Conservation (phyloP, 345 rosid species). For the Schrenkiella parvula region DNA sequence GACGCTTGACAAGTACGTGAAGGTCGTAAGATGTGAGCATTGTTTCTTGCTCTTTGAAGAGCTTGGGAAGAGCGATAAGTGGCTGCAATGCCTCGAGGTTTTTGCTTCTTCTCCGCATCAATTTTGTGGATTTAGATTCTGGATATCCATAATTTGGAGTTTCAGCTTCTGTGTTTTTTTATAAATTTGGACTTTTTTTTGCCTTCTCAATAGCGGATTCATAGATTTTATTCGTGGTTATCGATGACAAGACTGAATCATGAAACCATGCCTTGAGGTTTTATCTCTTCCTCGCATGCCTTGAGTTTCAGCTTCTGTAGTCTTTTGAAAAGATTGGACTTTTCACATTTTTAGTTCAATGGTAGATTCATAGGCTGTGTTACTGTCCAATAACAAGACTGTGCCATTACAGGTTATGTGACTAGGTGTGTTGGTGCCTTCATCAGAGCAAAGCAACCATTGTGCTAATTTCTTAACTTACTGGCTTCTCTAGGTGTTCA, state of each 20-base stretch:
- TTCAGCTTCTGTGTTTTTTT: neutral
- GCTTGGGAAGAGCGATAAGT: constrained; percentile 75
- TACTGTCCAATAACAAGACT: neutral
- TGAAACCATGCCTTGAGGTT: neutral
- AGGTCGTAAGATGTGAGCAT: constrained; percentile 66
- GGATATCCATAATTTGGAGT: neutral
- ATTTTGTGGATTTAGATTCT: neutral
- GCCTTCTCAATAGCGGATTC: neutral
- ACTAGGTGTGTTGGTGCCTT: neutral
- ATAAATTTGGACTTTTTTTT: neutral
- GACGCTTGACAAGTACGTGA: constrained; percentile 68
- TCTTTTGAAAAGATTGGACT: neutral
- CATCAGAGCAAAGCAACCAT: neutral
- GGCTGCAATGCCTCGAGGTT: constrained; percentile 95
- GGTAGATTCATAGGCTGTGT: neutral
- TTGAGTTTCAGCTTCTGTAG: constrained; percentile 1
- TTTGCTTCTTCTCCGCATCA: neutral
- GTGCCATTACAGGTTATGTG: neutral
- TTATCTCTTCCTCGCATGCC: neutral
- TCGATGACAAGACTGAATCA: neutral
- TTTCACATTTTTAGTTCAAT: neutral
- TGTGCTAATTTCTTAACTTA: neutral
- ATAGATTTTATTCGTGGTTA: neutral
- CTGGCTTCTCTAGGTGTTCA: constrained; percentile 59
- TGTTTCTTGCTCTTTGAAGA: constrained; percentile 89